phyloP scores from a whole-genome alignment of 2,329 filamentous ascomycete species.

The Biscogniauxia mediterranea region DNA sequence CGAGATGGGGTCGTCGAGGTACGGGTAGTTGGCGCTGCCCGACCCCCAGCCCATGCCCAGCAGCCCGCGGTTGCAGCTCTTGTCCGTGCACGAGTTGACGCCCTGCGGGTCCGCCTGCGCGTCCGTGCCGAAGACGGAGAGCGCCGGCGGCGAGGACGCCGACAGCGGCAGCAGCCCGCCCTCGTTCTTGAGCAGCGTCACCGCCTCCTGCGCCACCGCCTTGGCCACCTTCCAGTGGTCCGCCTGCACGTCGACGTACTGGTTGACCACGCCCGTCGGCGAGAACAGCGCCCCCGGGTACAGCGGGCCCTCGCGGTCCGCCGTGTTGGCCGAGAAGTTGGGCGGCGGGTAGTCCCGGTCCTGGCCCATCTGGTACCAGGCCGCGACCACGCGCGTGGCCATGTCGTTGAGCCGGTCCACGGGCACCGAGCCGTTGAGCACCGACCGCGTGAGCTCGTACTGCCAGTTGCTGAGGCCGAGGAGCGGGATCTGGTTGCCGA shows the following conservation, averaged over 20 bases:
- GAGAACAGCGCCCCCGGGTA: constrained; percentile 59
- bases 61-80: constrained; percentile 67
- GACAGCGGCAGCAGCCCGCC: constrained; percentile 53
- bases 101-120: constrained; percentile 51
- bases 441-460: constrained; percentile 51
- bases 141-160: constrained; percentile 31
- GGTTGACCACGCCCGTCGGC: constrained; percentile 62
- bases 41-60: constrained; percentile 74
- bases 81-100: constrained; percentile 64
- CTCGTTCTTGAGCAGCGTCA: constrained; percentile 63
- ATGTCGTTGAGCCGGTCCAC: constrained; percentile 55
- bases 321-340: constrained; percentile 60
- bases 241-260: constrained; percentile 63
- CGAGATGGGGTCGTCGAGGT: constrained; percentile 63
- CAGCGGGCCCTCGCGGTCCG: constrained; percentile 51
- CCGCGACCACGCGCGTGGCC: constrained; percentile 55
- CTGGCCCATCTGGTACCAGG: constrained; percentile 60
- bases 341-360: constrained; percentile 54
- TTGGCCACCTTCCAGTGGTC: constrained; percentile 51
- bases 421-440: constrained; percentile 57
- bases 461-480: constrained; percentile 54
- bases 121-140: constrained; percentile 53
- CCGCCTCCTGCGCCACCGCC: constrained; percentile 55
- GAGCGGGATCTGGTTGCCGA: constrained; percentile 44
- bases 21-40: constrained; percentile 66